These are phyloP conservation scores for Sporothrix pallida DNA, from an alignment of 2,329 filamentous ascomycete species.

Conservation along the genomic window DNA sequence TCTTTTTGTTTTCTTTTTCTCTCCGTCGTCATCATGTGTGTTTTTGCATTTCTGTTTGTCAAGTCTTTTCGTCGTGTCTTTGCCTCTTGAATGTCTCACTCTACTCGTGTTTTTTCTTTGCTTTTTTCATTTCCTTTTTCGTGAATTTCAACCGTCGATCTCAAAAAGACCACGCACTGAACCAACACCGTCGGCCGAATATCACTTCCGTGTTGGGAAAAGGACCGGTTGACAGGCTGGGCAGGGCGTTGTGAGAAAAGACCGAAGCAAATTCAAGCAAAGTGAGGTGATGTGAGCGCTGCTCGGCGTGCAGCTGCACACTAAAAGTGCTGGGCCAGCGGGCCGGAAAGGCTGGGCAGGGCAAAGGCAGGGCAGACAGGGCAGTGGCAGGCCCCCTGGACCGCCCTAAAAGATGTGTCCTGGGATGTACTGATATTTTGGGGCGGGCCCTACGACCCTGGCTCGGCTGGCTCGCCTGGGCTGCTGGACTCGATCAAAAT, in stretches of 20 bases:
- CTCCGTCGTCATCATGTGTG: neutral
- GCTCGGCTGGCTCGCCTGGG: neutral
- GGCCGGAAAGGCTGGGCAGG: slow-evolving; percentile 1
- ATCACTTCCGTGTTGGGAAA: neutral
- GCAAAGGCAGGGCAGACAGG: neutral
- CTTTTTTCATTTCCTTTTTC: neutral
- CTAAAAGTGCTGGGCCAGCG: neutral
- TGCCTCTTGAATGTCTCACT: slow-evolving; percentile 10
- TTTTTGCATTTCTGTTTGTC: no score
- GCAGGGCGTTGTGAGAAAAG: neutral
- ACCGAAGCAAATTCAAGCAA: neutral
- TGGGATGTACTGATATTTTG: no score
- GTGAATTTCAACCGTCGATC: neutral
- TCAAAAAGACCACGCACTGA: neutral
- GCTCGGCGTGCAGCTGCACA: neutral
- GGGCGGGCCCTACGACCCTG: neutral
- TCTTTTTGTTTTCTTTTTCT: neutral
- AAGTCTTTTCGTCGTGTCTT: neutral
- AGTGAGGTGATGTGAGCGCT: neutral
- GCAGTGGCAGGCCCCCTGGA: neutral
- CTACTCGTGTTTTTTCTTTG: neutral
- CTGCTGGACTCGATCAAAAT: neutral
- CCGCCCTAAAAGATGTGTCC: neutral
- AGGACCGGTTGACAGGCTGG: slow-evolving; percentile 3
- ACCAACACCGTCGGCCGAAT: neutral